A percentile compares a stretch with the other conserved stretches of the same genome.
Conservation (phyloP, 306 rosid species). For the Gastrolobium villosum region DNA sequence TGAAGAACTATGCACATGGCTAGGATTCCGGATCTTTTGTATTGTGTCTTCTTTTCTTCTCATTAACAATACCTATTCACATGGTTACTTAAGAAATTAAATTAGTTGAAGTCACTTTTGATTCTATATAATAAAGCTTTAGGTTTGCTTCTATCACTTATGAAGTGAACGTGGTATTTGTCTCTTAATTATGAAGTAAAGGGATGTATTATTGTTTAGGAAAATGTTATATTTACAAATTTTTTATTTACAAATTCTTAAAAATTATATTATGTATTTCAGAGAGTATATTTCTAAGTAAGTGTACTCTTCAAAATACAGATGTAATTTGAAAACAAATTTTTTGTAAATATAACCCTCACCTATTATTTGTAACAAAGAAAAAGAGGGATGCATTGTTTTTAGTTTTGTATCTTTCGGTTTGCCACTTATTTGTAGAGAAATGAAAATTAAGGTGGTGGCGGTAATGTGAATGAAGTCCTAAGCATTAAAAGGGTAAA, state of each 20-base stretch:
- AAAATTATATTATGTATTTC: too few species aligned
- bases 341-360: too few species aligned
- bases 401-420: not conserved
- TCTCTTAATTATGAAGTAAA: conserved; percentile 44
- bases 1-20: conserved; percentile 25
- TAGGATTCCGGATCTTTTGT: conserved; percentile 34
- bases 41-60: not conserved
- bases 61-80: conserved; percentile 38
- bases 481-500: not conserved
- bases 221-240: too few species aligned
- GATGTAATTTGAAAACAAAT: too few species aligned
- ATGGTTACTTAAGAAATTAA: conserved; percentile 45
- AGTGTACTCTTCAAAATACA: too few species aligned
- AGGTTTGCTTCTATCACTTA: conserved; percentile 25
- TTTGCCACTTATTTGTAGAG: too few species aligned
- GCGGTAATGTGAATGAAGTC: not conserved
- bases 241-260: too few species aligned
- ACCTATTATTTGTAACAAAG: too few species aligned
- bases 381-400: not conserved
- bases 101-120: not conserved
- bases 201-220: conserved; percentile 13
- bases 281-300: too few species aligned
- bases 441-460: not conserved
- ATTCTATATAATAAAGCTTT: not conserved
- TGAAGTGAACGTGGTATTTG: conserved; percentile 23